Evolutionary conservation across 345 rosid genomes (phyloP), one percentile per base, ranked within the genome.

Genomic region (Geranium brycei): DNA sequence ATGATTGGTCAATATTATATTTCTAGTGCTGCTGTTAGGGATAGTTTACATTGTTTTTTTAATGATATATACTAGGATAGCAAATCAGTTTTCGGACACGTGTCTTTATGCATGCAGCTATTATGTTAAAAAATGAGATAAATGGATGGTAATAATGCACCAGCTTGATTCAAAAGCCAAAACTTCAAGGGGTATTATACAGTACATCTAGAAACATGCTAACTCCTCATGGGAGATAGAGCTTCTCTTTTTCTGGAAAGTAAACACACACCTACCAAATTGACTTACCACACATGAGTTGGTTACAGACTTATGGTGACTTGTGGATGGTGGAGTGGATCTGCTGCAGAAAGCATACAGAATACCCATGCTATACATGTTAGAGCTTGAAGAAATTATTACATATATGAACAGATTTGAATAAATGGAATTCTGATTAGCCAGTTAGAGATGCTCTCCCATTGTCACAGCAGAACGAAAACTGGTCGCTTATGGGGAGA

Each of bases 351-450:
- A 67, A 69, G 72, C 77, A 65, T 62, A 56, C 69, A 73, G 80
- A 68, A 77, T 73, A 71, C 77, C 66, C 78, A 62, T 62, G 19
- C 62, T 77, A 68, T 75, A 64, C 77, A 78, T 63, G 76, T 71
- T 70, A 77, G 79, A 77, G 78, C 71, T 75, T 74, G 72, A 57
- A 18, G 59, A 57, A 57, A 57, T 4, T 57, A 47, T 13, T 47
- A 47, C 53, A 47, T 47, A 47, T 47, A 47, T 47, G 53, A 47
- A 85, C 73, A 79, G 38, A 81, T 70, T 66, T 67, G 62, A 82
- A 79, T 80, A 64, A 89, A 85, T 77, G 63, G 71, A 84, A 83
- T 79, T 74, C 68, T 77, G 76, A 64, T 75, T 78, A 83, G 76
- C 82, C 88, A 56, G 75, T 78, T 72, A 75, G 68, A 72, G 66